Percentiles rank a stretch among this genome's conserved stretches.
phyloP scores from a whole-genome alignment of 176 grass and related monocot species.

The Carex parvula region DNA sequence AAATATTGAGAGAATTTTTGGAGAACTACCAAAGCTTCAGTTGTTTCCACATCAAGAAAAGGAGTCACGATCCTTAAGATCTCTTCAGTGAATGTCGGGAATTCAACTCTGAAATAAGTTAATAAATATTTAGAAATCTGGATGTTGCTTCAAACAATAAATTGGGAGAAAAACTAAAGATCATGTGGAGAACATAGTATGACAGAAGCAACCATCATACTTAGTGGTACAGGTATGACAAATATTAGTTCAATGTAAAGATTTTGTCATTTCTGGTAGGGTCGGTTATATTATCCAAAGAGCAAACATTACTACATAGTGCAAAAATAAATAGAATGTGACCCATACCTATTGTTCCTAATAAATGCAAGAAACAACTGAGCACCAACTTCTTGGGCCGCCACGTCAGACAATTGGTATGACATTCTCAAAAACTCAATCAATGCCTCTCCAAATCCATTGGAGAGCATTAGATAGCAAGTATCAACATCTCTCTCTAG shows the following conservation, averaged over 20 bases:
- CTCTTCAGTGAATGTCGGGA: constrained; percentile 35
- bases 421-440: constrained; percentile 33
- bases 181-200: background rate
- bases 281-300: background rate
- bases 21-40: constrained; percentile 38
- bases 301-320: background rate
- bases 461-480: constrained; percentile 33
- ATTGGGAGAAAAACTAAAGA: background rate
- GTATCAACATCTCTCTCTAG: constrained; percentile 35
- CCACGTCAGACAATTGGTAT: background rate
- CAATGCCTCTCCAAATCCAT: constrained; percentile 47
- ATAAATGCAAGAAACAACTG: constrained; percentile 39
- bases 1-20: constrained; percentile 34
- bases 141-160: background rate
- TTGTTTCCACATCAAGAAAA: constrained; percentile 33
- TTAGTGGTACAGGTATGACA: background rate
- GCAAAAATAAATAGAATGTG: background rate
- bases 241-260: background rate
- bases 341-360: constrained; percentile 34
- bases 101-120: constrained; percentile 27
- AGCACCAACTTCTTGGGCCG: constrained; percentile 30
- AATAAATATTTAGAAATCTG: constrained; percentile 9
- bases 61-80: constrained; percentile 31
- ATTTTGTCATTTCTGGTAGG: background rate
- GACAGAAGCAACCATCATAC: background rate